These are phyloP conservation scores for Hypoxylon crocopeplum DNA, from an alignment of 495 filamentous ascomycete species.

Conservation along the genomic window DNA sequence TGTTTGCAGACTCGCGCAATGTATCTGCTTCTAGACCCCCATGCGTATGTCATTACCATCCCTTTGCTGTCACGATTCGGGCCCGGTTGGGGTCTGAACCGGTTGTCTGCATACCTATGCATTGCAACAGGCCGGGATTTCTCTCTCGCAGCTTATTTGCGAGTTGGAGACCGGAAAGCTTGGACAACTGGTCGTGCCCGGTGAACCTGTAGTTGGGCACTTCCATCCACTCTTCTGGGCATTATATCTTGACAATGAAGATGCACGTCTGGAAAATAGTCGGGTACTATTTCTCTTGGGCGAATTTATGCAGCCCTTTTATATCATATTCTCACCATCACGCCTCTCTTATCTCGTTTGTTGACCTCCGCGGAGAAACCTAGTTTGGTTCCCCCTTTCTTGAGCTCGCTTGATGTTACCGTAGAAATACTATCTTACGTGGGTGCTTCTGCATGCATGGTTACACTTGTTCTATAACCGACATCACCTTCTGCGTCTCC, in stretches of 20 bases:
- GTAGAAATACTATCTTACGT: slow-evolving; percentile 18
- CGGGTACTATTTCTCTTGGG: not conserved
- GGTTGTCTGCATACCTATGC: slow-evolving; percentile 23
- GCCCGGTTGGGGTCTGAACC: slow-evolving; percentile 7
- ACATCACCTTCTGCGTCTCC: slow-evolving; percentile 7
- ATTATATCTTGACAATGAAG: slow-evolving; percentile 10
- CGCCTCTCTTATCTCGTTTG: not conserved
- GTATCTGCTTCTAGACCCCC: slow-evolving; percentile 3
- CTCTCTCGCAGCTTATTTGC: slow-evolving; percentile 12
- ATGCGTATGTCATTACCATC: slow-evolving; percentile 25
- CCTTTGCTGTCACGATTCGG: slow-evolving; percentile 26
- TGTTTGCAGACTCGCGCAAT: slow-evolving; percentile 14
- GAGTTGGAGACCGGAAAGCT: slow-evolving; percentile 13
- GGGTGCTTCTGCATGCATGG: slow-evolving; percentile 17
- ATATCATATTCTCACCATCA: too few relatives aligned
- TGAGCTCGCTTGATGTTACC: too few relatives aligned
- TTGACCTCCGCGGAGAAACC: not conserved
- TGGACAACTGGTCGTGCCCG: slow-evolving; percentile 5
- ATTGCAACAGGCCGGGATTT: slow-evolving; percentile 23
- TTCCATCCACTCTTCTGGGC: slow-evolving; percentile 4
- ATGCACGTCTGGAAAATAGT: too few relatives aligned
- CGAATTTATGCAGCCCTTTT: not conserved
- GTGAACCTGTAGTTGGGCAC: slow-evolving; percentile 7
- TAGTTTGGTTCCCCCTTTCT: slow-evolving; percentile 10
- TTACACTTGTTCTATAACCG: slow-evolving; percentile 17